Percentiles rank a stretch among this genome's conserved stretches.
Conservation (phyloP, 2,329 filamentous ascomycete species). For the Pseudogymnoascus pannorum region DNA sequence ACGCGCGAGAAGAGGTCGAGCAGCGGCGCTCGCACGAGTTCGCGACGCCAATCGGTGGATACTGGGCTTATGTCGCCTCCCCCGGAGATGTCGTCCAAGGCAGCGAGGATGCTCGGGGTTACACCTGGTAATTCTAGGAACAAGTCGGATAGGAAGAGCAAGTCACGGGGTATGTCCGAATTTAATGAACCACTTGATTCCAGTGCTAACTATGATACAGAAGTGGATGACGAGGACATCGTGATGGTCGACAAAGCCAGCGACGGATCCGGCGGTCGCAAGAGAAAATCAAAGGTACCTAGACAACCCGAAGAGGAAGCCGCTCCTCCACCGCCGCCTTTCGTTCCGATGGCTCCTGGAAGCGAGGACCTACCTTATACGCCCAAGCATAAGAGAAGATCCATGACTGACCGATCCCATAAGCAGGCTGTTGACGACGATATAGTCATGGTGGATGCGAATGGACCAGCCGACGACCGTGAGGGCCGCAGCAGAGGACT, state of each 20-base stretch:
- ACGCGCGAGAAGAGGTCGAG: slow-evolving; percentile 56
- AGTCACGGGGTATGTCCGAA: slow-evolving; percentile 32
- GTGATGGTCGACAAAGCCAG: slow-evolving; percentile 42
- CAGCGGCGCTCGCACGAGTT: slow-evolving; percentile 47
- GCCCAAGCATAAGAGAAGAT: slow-evolving; percentile 20
- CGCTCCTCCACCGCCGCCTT: slow-evolving; percentile 19
- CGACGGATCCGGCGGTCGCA: slow-evolving; percentile 22
- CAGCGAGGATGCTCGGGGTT: slow-evolving; percentile 67
- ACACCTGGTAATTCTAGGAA: slow-evolving; percentile 40
- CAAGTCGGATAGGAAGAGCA: slow-evolving; percentile 41
- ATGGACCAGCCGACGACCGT: slow-evolving; percentile 35
- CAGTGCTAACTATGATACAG: slow-evolving; percentile 13
- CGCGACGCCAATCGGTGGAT: slow-evolving; percentile 63
- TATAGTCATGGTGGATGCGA: slow-evolving; percentile 48
- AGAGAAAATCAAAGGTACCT: slow-evolving; percentile 36
- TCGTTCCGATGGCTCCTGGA: slow-evolving; percentile 27
- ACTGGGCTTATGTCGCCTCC: slow-evolving; percentile 64
- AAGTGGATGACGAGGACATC: slow-evolving; percentile 42
- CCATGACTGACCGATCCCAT: slow-evolving; percentile 39
- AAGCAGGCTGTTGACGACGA: slow-evolving; percentile 61
- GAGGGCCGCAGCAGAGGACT: slow-evolving; percentile 25
- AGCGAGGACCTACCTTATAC: slow-evolving; percentile 23
- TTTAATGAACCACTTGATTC: neutral
- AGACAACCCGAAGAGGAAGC: slow-evolving; percentile 19
- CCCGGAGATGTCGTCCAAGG: slow-evolving; percentile 64